Conservation (phyloP, 2,329 filamentous ascomycete species). For the Phyllosticta paracitricarpa region DNA sequence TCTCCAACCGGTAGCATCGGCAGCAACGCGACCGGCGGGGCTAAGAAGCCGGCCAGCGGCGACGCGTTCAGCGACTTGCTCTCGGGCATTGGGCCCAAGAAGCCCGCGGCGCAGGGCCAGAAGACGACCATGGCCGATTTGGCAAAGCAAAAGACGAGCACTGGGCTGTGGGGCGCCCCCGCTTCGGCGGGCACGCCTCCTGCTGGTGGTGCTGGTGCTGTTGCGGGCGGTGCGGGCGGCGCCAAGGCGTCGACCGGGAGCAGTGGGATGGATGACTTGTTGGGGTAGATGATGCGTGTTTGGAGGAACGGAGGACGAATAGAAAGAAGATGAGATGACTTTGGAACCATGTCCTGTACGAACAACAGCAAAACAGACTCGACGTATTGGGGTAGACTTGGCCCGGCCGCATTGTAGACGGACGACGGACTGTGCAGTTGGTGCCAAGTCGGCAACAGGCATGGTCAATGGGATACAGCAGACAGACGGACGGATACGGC, state of each 20-base stretch:
- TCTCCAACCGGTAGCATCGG: slow-evolving; percentile 25
- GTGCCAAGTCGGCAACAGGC: too few species aligned
- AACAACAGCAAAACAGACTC: too few species aligned
- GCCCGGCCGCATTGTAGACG: too few species aligned
- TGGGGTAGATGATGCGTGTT: not conserved
- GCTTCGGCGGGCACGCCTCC: not conserved
- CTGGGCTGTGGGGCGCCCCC: slow-evolving; percentile 79
- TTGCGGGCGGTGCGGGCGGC: not conserved
- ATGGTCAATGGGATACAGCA: too few species aligned
- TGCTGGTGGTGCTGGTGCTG: not conserved
- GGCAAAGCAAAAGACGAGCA: slow-evolving; percentile 95
- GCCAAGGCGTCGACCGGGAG: slow-evolving; percentile 1
- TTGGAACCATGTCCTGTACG: too few species aligned
- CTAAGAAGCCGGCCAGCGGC: slow-evolving; percentile 46
- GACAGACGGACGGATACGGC: too few species aligned
- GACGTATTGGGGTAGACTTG: too few species aligned
- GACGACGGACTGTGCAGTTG: too few species aligned
- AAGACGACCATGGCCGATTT: slow-evolving; percentile 83
- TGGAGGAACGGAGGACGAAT: not conserved
- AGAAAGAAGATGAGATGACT: not conserved
- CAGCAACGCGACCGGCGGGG: slow-evolving; percentile 31
- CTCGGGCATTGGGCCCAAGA: slow-evolving; percentile 58
- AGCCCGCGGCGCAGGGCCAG: slow-evolving; percentile 50
- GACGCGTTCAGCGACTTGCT: slow-evolving; percentile 90
- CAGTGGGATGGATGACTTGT: slow-evolving; percentile 8